Evolutionary conservation across 2,329 filamentous ascomycete species (phyloP).

Genomic region (Fusarium paranaense): DNA sequence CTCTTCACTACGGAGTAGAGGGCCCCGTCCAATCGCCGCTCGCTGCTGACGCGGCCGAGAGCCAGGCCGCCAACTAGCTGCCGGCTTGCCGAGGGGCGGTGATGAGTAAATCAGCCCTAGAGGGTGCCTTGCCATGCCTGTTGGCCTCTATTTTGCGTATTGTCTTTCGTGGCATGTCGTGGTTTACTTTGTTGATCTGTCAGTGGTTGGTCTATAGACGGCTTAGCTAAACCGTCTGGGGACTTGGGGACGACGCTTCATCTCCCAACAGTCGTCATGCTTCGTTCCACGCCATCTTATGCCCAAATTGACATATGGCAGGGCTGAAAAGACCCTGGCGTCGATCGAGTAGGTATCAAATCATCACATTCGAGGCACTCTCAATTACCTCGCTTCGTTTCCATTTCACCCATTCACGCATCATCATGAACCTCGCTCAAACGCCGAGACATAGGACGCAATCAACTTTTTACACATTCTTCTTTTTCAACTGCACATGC

Average conservation of each 20-base stretch:
- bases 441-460: conserved; percentile 27
- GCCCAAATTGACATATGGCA: not conserved
- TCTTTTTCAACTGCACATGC: conserved; percentile 26
- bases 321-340: not conserved
- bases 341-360: not conserved
- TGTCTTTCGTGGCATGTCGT: conserved; percentile 5
- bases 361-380: conserved; percentile 18
- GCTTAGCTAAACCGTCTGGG: not conserved
- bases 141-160: not conserved
- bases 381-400: not conserved
- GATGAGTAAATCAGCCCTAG: conserved; percentile 2
- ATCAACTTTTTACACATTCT: conserved; percentile 11
- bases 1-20: conserved; percentile 26
- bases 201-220: not conserved
- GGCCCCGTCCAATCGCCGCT: conserved; percentile 24
- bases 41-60: conserved; percentile 40
- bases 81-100: conserved; percentile 12
- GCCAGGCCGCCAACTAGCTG: conserved; percentile 24
- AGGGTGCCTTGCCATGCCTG: not conserved
- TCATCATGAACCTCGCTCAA: conserved; percentile 28
- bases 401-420: conserved; percentile 20
- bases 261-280: conserved; percentile 7
- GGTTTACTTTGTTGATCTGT: not conserved
- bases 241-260: conserved; percentile 9
- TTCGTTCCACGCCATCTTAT: conserved; percentile 3